These are phyloP conservation scores for Tubosaeta sp. DNA, from an alignment of 768 basidiomycete species.

Conservation along the genomic window DNA sequence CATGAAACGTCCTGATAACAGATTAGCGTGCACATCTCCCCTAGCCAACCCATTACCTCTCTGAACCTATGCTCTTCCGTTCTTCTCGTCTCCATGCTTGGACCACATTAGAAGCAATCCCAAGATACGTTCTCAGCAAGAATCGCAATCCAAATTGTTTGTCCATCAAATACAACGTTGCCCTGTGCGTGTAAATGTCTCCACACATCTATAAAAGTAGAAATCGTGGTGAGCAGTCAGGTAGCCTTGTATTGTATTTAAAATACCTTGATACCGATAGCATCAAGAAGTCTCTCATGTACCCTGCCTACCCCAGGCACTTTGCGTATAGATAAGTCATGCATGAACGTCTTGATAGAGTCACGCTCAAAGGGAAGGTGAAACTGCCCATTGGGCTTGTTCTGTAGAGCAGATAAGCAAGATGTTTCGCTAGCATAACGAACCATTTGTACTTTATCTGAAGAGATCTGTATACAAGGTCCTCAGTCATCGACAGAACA, in stretches of 20 bases:
- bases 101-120: conserved; percentile 81
- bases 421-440: neutral
- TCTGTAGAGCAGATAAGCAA: conserved; percentile 38
- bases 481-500: conserved; percentile 1
- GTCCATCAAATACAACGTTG: conserved; percentile 74
- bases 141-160: conserved; percentile 78
- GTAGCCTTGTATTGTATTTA: neutral
- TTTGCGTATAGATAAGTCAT: conserved; percentile 76
- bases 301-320: conserved; percentile 90
- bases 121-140: conserved; percentile 77
- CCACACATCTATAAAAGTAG: conserved; percentile 65
- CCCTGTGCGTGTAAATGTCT: conserved; percentile 78
- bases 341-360: conserved; percentile 72
- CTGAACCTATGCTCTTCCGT: conserved; percentile 88
- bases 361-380: conserved; percentile 61
- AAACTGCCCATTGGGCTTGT: conserved; percentile 94
- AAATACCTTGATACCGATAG: conserved; percentile 73
- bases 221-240: neutral
- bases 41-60: conserved; percentile 48
- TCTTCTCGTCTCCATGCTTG: conserved; percentile 73
- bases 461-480: conserved; percentile 64
- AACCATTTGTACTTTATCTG: conserved; percentile 62
- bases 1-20: conserved; percentile 63
- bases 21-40: neutral
- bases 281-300: conserved; percentile 80